Base-by-base conservation (phyloP, 768 basidiomycete species). In the Boletellus sp. region DNA sequence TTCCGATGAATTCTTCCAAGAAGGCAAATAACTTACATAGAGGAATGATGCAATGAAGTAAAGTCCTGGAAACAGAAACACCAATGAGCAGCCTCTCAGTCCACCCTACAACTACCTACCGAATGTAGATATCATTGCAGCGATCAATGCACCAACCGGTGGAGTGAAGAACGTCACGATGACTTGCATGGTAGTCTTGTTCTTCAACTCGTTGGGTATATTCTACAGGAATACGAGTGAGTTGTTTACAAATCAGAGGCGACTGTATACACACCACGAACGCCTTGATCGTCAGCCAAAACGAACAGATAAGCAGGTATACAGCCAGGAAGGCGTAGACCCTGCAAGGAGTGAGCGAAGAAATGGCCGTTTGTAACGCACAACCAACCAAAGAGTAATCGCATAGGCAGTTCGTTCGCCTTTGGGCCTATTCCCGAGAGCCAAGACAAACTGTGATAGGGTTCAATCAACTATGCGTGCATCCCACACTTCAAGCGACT, bases 121-220 rank as follows among this genome's bases (percentile, higher is more conserved):
- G 59, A 90, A 91, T 2, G 92, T 94, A 4, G 90, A 90, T 48
- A 89, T 70, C 74, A 94, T 83, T 8, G 93, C 93, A 23, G 90
- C 93, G 41, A 94, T 83, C 49, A 94, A 68, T 20, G 89, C 78
- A 50, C 89, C 90, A 42, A 89, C 80, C 2, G 90, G 85, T 15
- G 88, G 85, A 36, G 71, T 75, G 63, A 96, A 82, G 69, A 92
- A 84, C 3, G 76, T 75, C 4, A 54, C 16, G 49, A 91, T 70
- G 48, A 87, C 74, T 53, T 82, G 57, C 1, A 36, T n/a, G 2
- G 74, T 55, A 0, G 77, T 74, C 55, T 83, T 78, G 45, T 75
- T 68, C 53, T 74, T 67, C 48, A 90, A 57, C 34, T 74, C 55
- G 0, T 42, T 58, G 6, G 85, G 84, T 41, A 87, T 83, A 40